These are phyloP conservation scores for Neurospora sp. DNA, from an alignment of 495 filamentous ascomycete genomes.

Conservation along the genomic window DNA sequence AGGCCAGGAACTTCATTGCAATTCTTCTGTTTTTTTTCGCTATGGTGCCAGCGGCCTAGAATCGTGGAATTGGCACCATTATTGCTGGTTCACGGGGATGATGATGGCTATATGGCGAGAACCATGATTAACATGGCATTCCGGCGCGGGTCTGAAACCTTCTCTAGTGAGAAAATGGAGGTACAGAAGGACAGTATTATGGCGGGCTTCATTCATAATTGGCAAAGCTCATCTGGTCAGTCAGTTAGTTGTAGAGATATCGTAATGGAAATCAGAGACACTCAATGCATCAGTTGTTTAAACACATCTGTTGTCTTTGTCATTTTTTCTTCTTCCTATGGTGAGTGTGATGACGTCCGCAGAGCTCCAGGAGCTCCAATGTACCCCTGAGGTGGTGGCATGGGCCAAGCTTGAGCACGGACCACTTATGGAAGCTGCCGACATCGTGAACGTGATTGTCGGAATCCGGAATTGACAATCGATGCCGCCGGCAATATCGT, in stretches of 20 bases:
- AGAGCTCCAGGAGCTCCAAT: not conserved
- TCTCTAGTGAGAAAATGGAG: not conserved
- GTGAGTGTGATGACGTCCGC: not conserved
- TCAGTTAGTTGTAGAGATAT: not conserved
- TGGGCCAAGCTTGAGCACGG: not conserved
- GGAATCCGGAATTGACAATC: not conserved
- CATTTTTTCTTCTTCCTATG: not conserved
- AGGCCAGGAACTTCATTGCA: not conserved
- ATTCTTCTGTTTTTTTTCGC: not conserved
- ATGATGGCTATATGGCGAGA: not conserved
- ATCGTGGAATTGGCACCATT: not conserved
- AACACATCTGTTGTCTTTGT: no score
- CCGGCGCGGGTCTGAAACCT: not conserved
- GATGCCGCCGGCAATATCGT: not conserved
- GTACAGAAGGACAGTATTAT: not conserved
- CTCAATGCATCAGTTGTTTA: no score
- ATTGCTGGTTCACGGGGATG: not conserved
- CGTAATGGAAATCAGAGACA: not conserved
- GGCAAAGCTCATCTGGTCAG: not conserved
- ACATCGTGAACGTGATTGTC: not conserved
- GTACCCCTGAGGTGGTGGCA: not conserved
- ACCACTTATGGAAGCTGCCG: not conserved
- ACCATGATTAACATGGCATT: not conserved
- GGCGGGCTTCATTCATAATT: not conserved
- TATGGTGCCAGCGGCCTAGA: no score